A percentile compares a stretch with the other conserved stretches of the same genome.
These are phyloP conservation scores for Dactylella cylindrospora DNA, from an alignment of 2,329 filamentous ascomycete species.

Conservation along the genomic window DNA sequence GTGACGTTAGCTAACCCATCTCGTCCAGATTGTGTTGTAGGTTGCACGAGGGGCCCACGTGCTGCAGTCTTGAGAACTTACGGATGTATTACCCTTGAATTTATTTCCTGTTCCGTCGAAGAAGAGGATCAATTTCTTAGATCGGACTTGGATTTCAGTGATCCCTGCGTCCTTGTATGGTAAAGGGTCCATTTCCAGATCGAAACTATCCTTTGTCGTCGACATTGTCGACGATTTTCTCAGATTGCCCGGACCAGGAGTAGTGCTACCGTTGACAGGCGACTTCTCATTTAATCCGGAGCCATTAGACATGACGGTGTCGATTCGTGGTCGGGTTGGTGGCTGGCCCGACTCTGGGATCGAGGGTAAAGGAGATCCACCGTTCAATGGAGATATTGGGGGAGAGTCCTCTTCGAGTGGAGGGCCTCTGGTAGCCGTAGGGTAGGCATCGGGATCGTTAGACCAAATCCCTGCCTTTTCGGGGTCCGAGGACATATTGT, in stretches of 20 bases:
- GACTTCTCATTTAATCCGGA: slow-evolving; percentile 34
- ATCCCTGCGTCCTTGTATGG: slow-evolving; percentile 37
- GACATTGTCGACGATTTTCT: slow-evolving; percentile 38
- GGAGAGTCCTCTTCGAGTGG: slow-evolving; percentile 27
- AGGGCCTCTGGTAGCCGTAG: slow-evolving; percentile 25
- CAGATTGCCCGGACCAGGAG: slow-evolving; percentile 26
- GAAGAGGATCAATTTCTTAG: slow-evolving; percentile 61
- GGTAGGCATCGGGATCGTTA: slow-evolving; percentile 33
- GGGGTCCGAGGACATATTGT: slow-evolving; percentile 15
- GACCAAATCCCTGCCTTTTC: slow-evolving; percentile 27
- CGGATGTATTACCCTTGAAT: slow-evolving; percentile 66
- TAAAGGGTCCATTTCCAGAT: slow-evolving; percentile 33
- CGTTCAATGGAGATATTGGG: slow-evolving; percentile 39
- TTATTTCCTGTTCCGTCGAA: slow-evolving; percentile 68
- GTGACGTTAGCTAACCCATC: slow-evolving; percentile 1
- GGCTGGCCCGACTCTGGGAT: slow-evolving; percentile 30
- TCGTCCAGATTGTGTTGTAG: too few relatives aligned
- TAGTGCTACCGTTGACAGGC: slow-evolving; percentile 5
- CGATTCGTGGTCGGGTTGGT: slow-evolving; percentile 20
- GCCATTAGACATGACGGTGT: slow-evolving; percentile 16
- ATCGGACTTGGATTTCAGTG: slow-evolving; percentile 39
- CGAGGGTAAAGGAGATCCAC: slow-evolving; percentile 20
- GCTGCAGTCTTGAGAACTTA: slow-evolving; percentile 67
- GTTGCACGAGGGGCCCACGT: too few relatives aligned
- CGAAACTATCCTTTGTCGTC: slow-evolving; percentile 35